Evolutionary conservation across 1,284 basidiomycete species (phyloP).

Genomic region (Melanopsichium pennsylvanicum): DNA sequence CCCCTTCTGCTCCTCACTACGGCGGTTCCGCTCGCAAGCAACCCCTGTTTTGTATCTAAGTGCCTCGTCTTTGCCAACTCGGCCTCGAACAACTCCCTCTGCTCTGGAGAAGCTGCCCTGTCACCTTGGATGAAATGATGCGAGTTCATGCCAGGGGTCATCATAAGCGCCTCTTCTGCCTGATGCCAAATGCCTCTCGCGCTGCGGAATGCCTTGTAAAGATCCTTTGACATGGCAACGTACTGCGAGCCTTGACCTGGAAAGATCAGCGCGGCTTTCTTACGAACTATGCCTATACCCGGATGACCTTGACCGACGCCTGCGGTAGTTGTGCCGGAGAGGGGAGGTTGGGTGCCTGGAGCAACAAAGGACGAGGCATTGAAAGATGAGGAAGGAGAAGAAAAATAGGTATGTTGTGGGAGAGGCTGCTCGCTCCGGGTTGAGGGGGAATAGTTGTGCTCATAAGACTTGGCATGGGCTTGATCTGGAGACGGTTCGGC

Average conservation of each 20-base stretch:
- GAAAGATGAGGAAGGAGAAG: constrained; percentile 60
- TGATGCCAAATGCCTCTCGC: constrained; percentile 60
- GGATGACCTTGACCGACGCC: constrained; percentile 42
- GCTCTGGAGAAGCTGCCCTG: constrained; percentile 21
- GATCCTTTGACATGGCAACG: constrained; percentile 62
- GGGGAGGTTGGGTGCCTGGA: constrained; percentile 47
- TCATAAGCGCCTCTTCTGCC: constrained; percentile 59
- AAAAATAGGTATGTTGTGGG: constrained; percentile 62
- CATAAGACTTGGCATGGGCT: constrained; percentile 8
- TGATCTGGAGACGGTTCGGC: constrained; percentile 10
- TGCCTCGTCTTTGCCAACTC: constrained; percentile 48
- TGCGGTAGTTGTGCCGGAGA: constrained; percentile 36
- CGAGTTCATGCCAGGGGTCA: constrained; percentile 40
- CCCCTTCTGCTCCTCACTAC: constrained; percentile 38
- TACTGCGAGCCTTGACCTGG: constrained; percentile 64
- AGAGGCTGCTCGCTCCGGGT: constrained; percentile 50
- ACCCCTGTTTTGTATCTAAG: constrained; percentile 38
- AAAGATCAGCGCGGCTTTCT: constrained; percentile 60
- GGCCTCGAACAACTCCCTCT: constrained; percentile 54
- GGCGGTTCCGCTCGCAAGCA: constrained; percentile 42
- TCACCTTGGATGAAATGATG: constrained; percentile 33
- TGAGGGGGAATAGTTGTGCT: constrained; percentile 40
- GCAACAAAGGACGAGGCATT: constrained; percentile 58
- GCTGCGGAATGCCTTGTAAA: constrained; percentile 57
- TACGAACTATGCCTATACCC: constrained; percentile 44